Conservation (phyloP, 495 filamentous ascomycete genomes). For the Arthonia radiata region DNA sequence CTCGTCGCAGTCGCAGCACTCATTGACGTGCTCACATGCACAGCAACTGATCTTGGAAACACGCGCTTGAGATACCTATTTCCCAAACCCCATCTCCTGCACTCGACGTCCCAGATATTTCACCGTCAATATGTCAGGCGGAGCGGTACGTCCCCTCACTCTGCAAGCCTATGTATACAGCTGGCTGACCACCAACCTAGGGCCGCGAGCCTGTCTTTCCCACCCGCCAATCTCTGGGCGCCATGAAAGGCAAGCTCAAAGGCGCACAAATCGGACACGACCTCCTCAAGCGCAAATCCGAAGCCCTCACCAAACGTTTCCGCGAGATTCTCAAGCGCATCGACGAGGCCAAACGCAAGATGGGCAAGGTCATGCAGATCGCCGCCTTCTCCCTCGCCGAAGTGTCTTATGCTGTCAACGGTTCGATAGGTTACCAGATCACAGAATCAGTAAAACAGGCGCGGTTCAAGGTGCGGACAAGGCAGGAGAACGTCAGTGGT, state of each 20-base stretch:
- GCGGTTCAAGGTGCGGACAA: slow-evolving; percentile 72
- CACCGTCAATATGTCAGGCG: slow-evolving; percentile 28
- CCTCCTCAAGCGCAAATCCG: slow-evolving; percentile 75
- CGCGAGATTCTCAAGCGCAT: slow-evolving; percentile 87
- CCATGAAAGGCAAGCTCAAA: slow-evolving; percentile 98
- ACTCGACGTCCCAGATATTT: slow-evolving; percentile 13
- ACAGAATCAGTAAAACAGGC: slow-evolving; percentile 86
- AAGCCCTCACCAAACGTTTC: slow-evolving; percentile 62
- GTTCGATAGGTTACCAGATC: slow-evolving; percentile 88
- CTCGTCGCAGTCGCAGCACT: too few species aligned
- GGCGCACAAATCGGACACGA: slow-evolving; percentile 60
- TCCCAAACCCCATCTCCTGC: too few species aligned
- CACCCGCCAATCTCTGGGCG: slow-evolving; percentile 80
- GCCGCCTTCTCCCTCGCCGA: slow-evolving; percentile 93
- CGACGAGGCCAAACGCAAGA: slow-evolving; percentile 97
- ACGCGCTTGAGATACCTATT: too few species aligned
- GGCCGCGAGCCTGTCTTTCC: slow-evolving; percentile 90
- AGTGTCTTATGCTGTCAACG: slow-evolving; percentile 91
- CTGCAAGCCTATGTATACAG: slow-evolving; percentile 2
- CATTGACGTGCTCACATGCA: too few species aligned
- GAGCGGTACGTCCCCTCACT: slow-evolving; percentile 21
- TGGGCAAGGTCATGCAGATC: slow-evolving; percentile 98
- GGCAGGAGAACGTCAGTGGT: slow-evolving; percentile 96
- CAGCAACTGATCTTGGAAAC: too few species aligned
- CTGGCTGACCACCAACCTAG: slow-evolving; percentile 16